Percentiles rank a stretch among this genome's conserved stretches.
Evolutionary conservation across 768 basidiomycete genomes (phyloP).

Genomic region (Lactarius trivialis): DNA sequence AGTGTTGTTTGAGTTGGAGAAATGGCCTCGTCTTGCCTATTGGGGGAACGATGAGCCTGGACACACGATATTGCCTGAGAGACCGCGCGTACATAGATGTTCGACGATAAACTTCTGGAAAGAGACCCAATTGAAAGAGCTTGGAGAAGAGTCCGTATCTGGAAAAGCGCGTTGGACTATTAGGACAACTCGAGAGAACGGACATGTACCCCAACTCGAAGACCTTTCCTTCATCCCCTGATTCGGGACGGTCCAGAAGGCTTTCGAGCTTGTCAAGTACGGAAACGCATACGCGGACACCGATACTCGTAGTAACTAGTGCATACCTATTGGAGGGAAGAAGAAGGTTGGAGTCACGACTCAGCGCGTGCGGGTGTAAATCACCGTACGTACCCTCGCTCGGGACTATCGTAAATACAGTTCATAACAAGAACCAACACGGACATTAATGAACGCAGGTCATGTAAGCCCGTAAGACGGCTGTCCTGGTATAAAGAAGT

Average conservation of each 20-base stretch:
- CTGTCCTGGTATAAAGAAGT: constrained; percentile 29
- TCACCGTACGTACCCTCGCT: constrained; percentile 15
- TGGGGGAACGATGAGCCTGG: background rate
- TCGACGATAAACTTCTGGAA: constrained; percentile 20
- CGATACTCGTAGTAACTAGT: constrained; percentile 47
- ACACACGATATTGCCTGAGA: background rate
- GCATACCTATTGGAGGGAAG: constrained; percentile 36
- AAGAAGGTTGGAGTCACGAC: background rate
- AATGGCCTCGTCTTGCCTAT: constrained; percentile 62
- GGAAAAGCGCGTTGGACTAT: constrained; percentile 14
- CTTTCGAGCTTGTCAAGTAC: constrained; percentile 68
- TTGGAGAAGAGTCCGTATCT: constrained; percentile 16
- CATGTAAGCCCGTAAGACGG: constrained; percentile 33
- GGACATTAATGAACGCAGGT: constrained; percentile 14
- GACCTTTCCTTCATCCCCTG: constrained; percentile 54
- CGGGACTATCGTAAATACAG: constrained; percentile 12
- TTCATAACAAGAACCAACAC: constrained; percentile 20
- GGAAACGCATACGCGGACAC: constrained; percentile 57
- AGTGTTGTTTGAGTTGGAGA: constrained; percentile 84
- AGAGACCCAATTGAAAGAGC: constrained; percentile 20
- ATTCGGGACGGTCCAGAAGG: constrained; percentile 61
- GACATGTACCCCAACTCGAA: constrained; percentile 65
- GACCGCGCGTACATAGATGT: constrained; percentile 14
- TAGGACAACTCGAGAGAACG: constrained; percentile 6
- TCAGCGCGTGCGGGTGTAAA: background rate